Evolutionary conservation across 2,329 filamentous ascomycete species (phyloP).

Genomic region (Microcyclosporella mali): DNA sequence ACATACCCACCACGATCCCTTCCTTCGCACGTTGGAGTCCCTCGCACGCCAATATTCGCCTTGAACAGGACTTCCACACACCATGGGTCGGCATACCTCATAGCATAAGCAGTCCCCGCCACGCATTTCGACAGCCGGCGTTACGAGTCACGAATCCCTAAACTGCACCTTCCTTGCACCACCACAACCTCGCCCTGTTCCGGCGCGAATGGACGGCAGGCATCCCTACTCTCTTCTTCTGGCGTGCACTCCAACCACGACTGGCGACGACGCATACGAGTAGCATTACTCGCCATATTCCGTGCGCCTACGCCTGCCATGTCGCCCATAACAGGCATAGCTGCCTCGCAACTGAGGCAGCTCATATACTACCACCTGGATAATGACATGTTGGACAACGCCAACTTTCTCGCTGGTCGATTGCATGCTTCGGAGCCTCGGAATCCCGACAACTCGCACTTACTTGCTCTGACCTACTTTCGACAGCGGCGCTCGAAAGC

Average conservation of each 20-base stretch:
- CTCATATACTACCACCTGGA: conserved; percentile 73
- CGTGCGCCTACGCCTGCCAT: conserved; percentile 35
- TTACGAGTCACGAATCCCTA: background rate
- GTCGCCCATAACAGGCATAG: conserved; percentile 49
- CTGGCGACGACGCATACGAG: background rate
- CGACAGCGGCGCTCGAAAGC: conserved; percentile 76
- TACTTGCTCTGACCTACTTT: conserved; percentile 78
- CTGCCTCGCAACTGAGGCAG: conserved; percentile 57
- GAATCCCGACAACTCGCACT: conserved; percentile 71
- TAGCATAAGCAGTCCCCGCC: conserved; percentile 1
- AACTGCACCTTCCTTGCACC: background rate
- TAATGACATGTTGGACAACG: conserved; percentile 82
- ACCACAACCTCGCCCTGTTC: background rate
- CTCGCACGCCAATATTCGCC: no score
- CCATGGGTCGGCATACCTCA: background rate
- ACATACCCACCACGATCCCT: background rate
- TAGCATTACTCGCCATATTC: conserved; percentile 2
- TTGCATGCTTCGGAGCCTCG: conserved; percentile 77
- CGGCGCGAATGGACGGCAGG: background rate
- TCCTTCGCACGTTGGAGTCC: background rate
- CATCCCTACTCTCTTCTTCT: background rate
- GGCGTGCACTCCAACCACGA: background rate
- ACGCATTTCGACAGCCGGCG: background rate
- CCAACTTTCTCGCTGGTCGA: conserved; percentile 86
- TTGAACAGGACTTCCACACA: background rate